Evolutionary conservation across 495 filamentous ascomycete species (phyloP), one percentile per base, ranked within the genome.

Genomic region (Acidomyces sp.): DNA sequence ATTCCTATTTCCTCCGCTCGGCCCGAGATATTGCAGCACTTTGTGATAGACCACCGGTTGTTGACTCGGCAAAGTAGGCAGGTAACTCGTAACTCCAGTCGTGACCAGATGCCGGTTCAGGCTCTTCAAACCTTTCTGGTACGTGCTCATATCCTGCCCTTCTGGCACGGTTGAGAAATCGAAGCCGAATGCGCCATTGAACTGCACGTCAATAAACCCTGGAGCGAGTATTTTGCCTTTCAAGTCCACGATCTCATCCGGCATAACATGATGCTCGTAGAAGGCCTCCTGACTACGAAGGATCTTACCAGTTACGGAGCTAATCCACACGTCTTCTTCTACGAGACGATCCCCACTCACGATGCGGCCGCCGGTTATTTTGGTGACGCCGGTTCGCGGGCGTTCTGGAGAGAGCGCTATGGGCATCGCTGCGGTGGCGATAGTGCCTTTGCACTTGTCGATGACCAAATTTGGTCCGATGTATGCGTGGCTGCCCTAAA

Each of bases 111-210:
- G 67, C 32, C 64, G 71, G 54, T 87, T 86, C 27, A 87, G 66
- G 28, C 69, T 62, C 42, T 67, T 65, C 25, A 90, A 57, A 13
- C 71, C 73, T 52, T 80, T 74, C 33, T 70, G 66, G 55, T 88
- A 92, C 33, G 67, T 63, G 9, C 62, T 55, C 11, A 71, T 66
- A 27, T 71, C 65, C n/a, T n/a, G n/a, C n/a, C n/a, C n/a, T 30
- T 77, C 68, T 4, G 79, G 72, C 1, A 82, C 63, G 1, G 68
- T 63, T 0, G 82, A 86, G 57, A 88, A 88, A 62, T 90, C 82
- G 63, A 88, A 85, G 32, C 85, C 84, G 45, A 80, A 80, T 4
- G 78, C 82, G 29, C 85, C 85, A 51, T 93, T 93, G 32, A 88
- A 69, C 54, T 93, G 85, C 34, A 81, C 75, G 52, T 93, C 85